Evolutionary conservation across 1,284 basidiomycete genomes (phyloP).

Genomic region (Gymnopus androsaceus): DNA sequence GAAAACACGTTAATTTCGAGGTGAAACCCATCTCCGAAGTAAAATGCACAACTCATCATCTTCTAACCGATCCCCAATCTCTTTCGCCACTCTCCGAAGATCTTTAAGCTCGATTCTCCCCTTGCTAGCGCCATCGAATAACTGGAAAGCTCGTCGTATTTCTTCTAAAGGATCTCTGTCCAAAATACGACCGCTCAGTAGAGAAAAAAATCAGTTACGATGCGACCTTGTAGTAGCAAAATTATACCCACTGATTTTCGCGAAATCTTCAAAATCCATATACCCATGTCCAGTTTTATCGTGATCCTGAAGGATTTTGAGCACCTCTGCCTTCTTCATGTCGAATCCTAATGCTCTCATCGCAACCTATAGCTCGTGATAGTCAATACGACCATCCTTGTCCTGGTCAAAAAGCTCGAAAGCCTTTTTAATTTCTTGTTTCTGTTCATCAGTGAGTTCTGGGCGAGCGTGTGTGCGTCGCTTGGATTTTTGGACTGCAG

Average conservation of each 20-base stretch:
- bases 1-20: slow-evolving; percentile 3
- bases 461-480: slow-evolving; percentile 71
- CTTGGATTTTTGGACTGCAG: slow-evolving; percentile 74
- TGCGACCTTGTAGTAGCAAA: too few species aligned
- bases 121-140: slow-evolving; percentile 96
- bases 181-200: slow-evolving; percentile 94
- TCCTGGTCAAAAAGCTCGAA: slow-evolving; percentile 99
- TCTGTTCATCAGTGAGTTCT: slow-evolving; percentile 91
- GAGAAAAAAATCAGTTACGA: slow-evolving; percentile 25
- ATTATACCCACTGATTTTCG: slow-evolving; percentile 91
- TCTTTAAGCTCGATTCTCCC: slow-evolving; percentile 94
- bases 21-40: slow-evolving; percentile 3
- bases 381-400: slow-evolving; percentile 96
- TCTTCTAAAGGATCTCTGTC: slow-evolving; percentile 96
- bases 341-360: slow-evolving; percentile 98
- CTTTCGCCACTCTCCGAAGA: slow-evolving; percentile 92
- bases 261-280: slow-evolving; percentile 94
- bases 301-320: slow-evolving; percentile 92
- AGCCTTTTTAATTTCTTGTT: slow-evolving; percentile 97
- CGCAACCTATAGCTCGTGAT: slow-evolving; percentile 98
- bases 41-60: slow-evolving; percentile 91
- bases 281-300: slow-evolving; percentile 89
- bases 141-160: slow-evolving; percentile 90
- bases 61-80: slow-evolving; percentile 93
- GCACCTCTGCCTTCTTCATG: slow-evolving; percentile 96